These are phyloP conservation scores for Cantharellus anzutake DNA, from an alignment of 768 basidiomycete genomes.

Conservation along the genomic window DNA sequence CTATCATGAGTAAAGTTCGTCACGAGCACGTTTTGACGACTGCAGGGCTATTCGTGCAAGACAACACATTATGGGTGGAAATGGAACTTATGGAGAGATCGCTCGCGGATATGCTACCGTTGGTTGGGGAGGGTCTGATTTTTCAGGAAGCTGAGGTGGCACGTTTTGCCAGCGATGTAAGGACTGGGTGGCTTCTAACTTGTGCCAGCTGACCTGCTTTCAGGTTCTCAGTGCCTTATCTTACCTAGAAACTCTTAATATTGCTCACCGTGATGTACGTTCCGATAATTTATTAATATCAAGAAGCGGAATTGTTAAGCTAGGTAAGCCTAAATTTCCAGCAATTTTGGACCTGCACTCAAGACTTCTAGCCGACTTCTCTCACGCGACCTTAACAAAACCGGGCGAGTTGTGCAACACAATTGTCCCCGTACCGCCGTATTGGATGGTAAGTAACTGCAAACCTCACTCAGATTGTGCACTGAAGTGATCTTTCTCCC, in stretches of 20 bases:
- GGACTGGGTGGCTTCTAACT: conserved; percentile 16
- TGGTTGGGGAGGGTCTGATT: conserved; percentile 33
- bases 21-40: not conserved
- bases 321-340: conserved; percentile 29
- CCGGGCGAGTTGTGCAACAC: conserved; percentile 1
- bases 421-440: conserved; percentile 7
- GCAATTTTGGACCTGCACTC: not conserved
- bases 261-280: conserved; percentile 70
- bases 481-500: not conserved
- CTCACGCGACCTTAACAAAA: conserved; percentile 36
- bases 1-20: conserved; percentile 8
- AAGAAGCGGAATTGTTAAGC: conserved; percentile 46
- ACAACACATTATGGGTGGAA: conserved; percentile 59
- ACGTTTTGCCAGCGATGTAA: conserved; percentile 57
- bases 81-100: conserved; percentile 88
- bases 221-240: conserved; percentile 48
- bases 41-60: conserved; percentile 26
- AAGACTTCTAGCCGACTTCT: conserved; percentile 50
- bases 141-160: conserved; percentile 53
- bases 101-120: conserved; percentile 56
- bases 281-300: conserved; percentile 70
- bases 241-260: conserved; percentile 41
- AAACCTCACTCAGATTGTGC: not conserved
- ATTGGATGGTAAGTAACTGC: conserved; percentile 7
- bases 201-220: not conserved